Evolutionary conservation across 768 basidiomycete genomes (phyloP), one percentile per base, ranked within the genome.

Genomic region (Suillus ampliporus): DNA sequence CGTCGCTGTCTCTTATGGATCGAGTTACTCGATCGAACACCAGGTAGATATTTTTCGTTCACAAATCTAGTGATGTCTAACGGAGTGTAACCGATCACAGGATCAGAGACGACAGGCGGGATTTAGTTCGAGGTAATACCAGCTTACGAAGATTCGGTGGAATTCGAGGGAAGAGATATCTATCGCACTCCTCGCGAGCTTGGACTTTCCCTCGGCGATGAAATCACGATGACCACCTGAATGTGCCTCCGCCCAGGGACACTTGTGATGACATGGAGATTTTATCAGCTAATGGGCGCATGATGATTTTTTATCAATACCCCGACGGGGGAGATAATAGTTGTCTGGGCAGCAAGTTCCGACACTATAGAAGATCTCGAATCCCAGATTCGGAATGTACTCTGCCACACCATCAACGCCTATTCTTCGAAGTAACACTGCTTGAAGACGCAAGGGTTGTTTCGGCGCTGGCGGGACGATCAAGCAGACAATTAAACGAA

Each of bases 391-490:
- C 87, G 74, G 88, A 89, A 67, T 89, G 89, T 7, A 90, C 89
- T 52, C 88, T 88, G 1, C 5, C 88, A 11, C 87, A 93, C 67
- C 91, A 92, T 74, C 92, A 94, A 71, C 88, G 91, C 58, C 77
- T 94, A 56, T 91, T 89, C 73, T 95, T 94, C 69, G 91, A 91
- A 48, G 92, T 92, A 61, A 94, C 94, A 79, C 91, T 93, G 72
- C 80, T 94, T 17, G 92, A 95, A 69, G 92, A 93, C 67, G 43
- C n/a, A n/a, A n/a, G n/a, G n/a, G n/a, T n/a, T n/a, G 34, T 53
- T 53, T 53, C 7, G 52, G 34, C 31, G 34, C 52, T n/a, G 52
- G 52, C 1, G 34, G 52, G n/a, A 35, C 6, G 34, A 53, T 53
- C 34, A 53, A 53, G 34, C 52, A 53, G 34, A 4, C 34, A 11